Evolutionary conservation across 192 early-diverging fungal genomes (phyloP), one percentile per base, ranked within the genome.

Genomic region (Coemansia reversa): DNA sequence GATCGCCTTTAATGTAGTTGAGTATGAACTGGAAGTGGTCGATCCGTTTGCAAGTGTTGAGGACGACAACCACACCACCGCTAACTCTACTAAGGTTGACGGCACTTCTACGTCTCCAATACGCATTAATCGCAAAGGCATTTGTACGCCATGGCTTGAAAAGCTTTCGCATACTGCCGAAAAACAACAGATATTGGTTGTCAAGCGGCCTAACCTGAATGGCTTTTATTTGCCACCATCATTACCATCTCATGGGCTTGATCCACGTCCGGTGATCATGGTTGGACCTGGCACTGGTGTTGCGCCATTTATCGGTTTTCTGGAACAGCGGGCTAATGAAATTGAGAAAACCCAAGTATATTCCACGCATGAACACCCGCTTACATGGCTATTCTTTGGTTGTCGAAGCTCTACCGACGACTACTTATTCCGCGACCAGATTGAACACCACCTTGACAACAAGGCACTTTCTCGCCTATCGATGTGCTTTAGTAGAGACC

Each of bases 281-380:
- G 86, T 97, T 28, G 92, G 91, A 2, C 92, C 95, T 2, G 97
- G 95, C 35, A 97, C 97, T 0, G 97, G 97, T 19, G 86, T 99
- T n/a, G 91, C 95, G 7, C 95, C 97, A 0, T 95, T 97, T 50
- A 80, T 94, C 27, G 89, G 92, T 1, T 97, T 97, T 65, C 74
- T 97, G 32, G 82, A 94, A 69, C 88, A 96, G 55, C 85, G 92
- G 50, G 83, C 83, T 18, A 49, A 64, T 0, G 80, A 86, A 53
- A 79, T 79, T 25, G 75, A 63, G 49, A 23, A 14, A 9, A 8
- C 3, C 19, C 29, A 48, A 7, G 1, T 18, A 3, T 39, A 6
- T 39, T 4, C 47, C 24, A 35, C 0, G 45, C 50, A 29, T 14
- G 19, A 24, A 20, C 65, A 2, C 42, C 62, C 74, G 2, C 49